These are phyloP conservation scores for Kalaharituber pfeilii DNA, from an alignment of 2,329 filamentous ascomycete species.

Conservation along the genomic window DNA sequence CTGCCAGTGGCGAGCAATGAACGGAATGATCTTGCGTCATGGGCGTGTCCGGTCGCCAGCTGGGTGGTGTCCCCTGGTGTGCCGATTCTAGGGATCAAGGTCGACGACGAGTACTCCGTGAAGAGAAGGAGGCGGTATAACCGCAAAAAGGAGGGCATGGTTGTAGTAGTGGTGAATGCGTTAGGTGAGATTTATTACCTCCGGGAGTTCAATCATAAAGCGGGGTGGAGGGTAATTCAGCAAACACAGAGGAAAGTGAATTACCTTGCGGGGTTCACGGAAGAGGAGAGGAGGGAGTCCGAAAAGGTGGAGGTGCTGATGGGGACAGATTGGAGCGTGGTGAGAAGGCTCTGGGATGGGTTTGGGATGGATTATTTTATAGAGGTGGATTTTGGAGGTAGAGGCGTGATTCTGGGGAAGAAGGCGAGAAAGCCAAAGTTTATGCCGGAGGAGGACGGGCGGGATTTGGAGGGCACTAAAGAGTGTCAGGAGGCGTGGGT, in stretches of 20 bases:
- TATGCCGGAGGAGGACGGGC: background rate
- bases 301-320: background rate
- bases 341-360: constrained; percentile 45
- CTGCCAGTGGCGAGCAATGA: constrained; percentile 9
- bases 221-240: constrained; percentile 15
- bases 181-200: constrained; percentile 83
- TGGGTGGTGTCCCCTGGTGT: constrained; percentile 51
- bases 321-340: background rate
- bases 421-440: constrained; percentile 3
- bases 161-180: constrained; percentile 91
- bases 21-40: constrained; percentile 5
- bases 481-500: background rate
- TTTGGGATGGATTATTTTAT: constrained; percentile 86
- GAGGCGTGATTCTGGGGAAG: constrained; percentile 47
- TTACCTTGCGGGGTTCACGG: background rate
- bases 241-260: constrained; percentile 13
- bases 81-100: constrained; percentile 64
- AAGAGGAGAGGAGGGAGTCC: background rate
- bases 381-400: constrained; percentile 75
- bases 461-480: background rate
- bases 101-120: constrained; percentile 65
- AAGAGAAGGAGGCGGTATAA: constrained; percentile 26
- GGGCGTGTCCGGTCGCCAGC: constrained; percentile 7
- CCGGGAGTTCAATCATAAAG: constrained; percentile 1
- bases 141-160: constrained; percentile 47